Evolutionary conservation across 129 eudicot species (phyloP), one percentile per base, ranked within the genome.

Genomic region (Tagetes patula): DNA sequence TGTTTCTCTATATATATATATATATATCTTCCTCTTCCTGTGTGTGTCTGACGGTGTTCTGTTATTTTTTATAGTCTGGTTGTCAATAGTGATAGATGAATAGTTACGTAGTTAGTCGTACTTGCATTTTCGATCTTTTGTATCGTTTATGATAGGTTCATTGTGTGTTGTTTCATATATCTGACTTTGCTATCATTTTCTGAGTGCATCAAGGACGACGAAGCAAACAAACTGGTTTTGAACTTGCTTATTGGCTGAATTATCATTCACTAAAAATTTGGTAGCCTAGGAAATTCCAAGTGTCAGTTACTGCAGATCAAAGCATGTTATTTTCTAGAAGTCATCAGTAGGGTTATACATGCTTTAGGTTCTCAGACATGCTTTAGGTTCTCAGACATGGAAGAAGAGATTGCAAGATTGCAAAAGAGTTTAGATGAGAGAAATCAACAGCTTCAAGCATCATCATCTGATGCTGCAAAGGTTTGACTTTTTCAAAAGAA

Each of bases 381-480:
- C 8, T 20, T 45, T 45, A 45, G 8, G 13, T 30, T n/a, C 9
- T 30, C 47, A 36, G 58, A 12, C 77, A 93, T 96, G 96, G 87
- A 86, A 96, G 85, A 56, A 96, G 89, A 77, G 77, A 43, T 10
- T 87, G 79, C 65, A 13, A 83, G 80, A 65, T 81, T 89, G 80
- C 88, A 84, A 69, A 87, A 68, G 80, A 84, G 78, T 62, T 82
- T 89, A 73, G 96, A 93, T 20, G 27, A 20, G 27, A 20, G 27
- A 20, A 20, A 20, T 81, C 75, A 65, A 69, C 86, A 82, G 74
- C 86, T 93, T 64, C 84, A 85, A 56, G 86, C 86, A 79, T 80
- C 96, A 60, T 81, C 88, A 33, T 87, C 87, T 8, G 82, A 75
- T 72, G 84, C 95, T 6, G 87, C 83, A 70, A 82, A 81, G 96